Evolutionary conservation across 176 grass and related monocot species (phyloP).

Genomic region (Hsuehochloa calcarea): DNA sequence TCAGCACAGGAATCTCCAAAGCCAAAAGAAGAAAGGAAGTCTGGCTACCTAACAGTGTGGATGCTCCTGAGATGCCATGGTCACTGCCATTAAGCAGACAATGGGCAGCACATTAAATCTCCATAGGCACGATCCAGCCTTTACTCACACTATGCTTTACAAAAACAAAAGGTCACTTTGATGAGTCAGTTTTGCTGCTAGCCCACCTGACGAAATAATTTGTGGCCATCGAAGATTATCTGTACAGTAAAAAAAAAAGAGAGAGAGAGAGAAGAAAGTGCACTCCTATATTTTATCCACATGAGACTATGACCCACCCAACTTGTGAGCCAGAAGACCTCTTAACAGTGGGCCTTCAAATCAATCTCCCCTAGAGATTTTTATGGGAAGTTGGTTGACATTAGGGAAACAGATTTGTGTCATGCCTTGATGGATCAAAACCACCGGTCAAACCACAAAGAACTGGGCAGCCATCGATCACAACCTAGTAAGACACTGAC

Average conservation of each 20-base stretch:
- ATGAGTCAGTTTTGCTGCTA: background rate
- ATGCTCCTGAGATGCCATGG: background rate
- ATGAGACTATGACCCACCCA: background rate
- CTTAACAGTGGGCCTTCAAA: background rate
- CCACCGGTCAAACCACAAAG: background rate
- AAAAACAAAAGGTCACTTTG: background rate
- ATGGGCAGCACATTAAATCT: background rate
- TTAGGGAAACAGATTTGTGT: background rate
- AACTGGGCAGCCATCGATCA: background rate
- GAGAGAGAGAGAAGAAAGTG: background rate
- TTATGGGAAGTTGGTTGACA: background rate
- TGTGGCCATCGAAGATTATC: background rate
- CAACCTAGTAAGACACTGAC: background rate
- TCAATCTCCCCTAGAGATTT: background rate
- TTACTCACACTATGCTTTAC: slow-evolving; percentile 34
- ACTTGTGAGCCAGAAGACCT: background rate
- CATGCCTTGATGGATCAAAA: background rate
- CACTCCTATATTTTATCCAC: background rate
- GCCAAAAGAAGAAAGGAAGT: background rate
- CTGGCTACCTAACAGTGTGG: background rate
- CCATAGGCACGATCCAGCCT: background rate
- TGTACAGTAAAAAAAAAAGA: background rate
- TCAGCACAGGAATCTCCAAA: slow-evolving; percentile 1
- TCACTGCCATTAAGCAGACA: slow-evolving; percentile 25
- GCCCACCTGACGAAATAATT: background rate